Percentiles rank a stretch among this genome's conserved stretches.
phyloP scores from a whole-genome alignment of 2,329 filamentous ascomycete species.

The Dactylellina cionopaga region DNA sequence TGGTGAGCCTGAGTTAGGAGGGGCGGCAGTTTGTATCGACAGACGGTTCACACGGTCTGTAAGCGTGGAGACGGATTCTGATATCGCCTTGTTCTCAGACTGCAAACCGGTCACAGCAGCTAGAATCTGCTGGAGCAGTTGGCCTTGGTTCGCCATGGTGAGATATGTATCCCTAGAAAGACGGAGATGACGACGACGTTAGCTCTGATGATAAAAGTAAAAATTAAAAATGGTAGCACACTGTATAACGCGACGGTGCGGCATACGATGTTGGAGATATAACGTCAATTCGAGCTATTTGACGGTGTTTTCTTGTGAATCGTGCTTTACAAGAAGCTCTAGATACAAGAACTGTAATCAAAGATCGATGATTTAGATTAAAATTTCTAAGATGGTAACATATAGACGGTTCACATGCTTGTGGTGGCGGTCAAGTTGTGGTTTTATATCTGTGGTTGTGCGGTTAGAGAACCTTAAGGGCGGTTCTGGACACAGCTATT shows the following conservation, averaged over 20 bases:
- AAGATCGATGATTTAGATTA: background rate
- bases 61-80: constrained; percentile 69
- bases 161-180: constrained; percentile 3
- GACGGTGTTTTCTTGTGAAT: constrained; percentile 24
- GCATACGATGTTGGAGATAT: no score
- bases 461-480: constrained; percentile 31
- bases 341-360: background rate
- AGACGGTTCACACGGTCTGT: constrained; percentile 71
- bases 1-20: constrained; percentile 15
- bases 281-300: constrained; percentile 14
- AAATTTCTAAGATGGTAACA: background rate
- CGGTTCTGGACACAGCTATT: constrained; percentile 37
- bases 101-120: constrained; percentile 68
- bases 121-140: constrained; percentile 67
- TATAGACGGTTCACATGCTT: background rate
- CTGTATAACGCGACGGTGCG: background rate
- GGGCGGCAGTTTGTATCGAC: constrained; percentile 66
- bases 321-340: constrained; percentile 10
- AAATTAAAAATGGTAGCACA: no score
- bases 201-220: background rate
- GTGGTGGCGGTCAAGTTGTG: background rate
- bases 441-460: constrained; percentile 1
- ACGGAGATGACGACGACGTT: background rate
- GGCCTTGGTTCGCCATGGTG: constrained; percentile 38
- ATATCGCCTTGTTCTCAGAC: constrained; percentile 67